Base-by-base conservation (phyloP, 2,329 filamentous ascomycete species). In the Ambrosiella cleistominuta region DNA sequence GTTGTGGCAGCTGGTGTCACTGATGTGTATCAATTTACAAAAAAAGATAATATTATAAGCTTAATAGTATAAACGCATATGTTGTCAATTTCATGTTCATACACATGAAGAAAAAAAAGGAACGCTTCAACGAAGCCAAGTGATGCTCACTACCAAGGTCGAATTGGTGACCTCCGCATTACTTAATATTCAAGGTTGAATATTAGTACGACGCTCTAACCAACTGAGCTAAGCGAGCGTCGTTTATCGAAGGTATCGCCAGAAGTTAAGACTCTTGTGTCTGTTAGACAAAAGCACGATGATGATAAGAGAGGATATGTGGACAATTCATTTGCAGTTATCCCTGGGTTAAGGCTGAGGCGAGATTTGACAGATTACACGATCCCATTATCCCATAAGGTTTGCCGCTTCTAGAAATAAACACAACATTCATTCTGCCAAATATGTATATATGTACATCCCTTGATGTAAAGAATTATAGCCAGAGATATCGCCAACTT, bases 181-280 rank as follows among this genome's bases (percentile, higher is more conserved):
- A 59, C 57, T 53, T 52, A 38, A 50, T 59, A 45, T 55, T 39
- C 27, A n/a, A 12, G 53, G 13, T 59, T 17, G 36, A 51, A 56
- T 59, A 59, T 59, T 59, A 59, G 57, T 59, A 59, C 53, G 57
- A 59, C 57, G 57, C 57, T 59, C 57, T 59, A 59, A 59, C 57
- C 57, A 59, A 59, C 57, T 59, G 57, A 59, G 57, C 57, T 59
- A 59, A 59, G 57, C 57, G 57, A 59, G 57, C 53, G 36, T 19
- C 17, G 9, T 35, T 56, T 56, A 7, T 54, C 35, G n/a, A 27
- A 9, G 11, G 8, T 7, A 2, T 19, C 1, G 4, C 4, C 27
- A 27, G 27, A 42, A 42, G 6, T 8, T 42, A 42, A 11, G 40
- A n/a, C 40, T 42, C 40, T 42, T n/a, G 40, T 11, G 6, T n/a